Percentiles rank a stretch among this genome's conserved stretches.
phyloP scores from a whole-genome alignment of 2,329 filamentous ascomycete species.

The Fusarium sulawesiense region DNA sequence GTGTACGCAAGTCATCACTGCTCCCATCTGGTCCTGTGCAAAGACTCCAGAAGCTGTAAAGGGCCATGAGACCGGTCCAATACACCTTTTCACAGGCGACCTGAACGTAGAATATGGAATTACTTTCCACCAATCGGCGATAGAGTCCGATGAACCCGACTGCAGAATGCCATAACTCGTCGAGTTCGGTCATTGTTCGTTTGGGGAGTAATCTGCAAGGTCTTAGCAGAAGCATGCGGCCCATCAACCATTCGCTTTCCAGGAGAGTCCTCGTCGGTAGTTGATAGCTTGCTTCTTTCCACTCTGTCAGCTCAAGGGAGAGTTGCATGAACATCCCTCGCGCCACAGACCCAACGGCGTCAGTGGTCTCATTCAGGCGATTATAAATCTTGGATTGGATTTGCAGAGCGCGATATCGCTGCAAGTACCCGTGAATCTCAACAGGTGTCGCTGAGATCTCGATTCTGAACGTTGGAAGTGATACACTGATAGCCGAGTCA shows the following conservation, averaged over 20 bases:
- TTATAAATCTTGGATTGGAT: slow-evolving; percentile 11
- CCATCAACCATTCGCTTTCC: slow-evolving; percentile 25
- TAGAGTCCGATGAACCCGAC: slow-evolving; percentile 5
- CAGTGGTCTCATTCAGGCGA: not conserved
- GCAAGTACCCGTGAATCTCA: slow-evolving; percentile 11
- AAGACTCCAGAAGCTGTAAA: slow-evolving; percentile 5
- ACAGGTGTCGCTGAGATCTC: not conserved
- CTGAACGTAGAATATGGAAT: slow-evolving; percentile 21
- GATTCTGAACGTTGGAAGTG: slow-evolving; percentile 4
- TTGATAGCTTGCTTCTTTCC: slow-evolving; percentile 11
- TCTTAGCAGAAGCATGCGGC: not conserved
- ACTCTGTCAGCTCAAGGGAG: not conserved
- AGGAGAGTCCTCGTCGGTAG: slow-evolving; percentile 4
- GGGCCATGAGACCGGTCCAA: not conserved
- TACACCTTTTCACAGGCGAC: slow-evolving; percentile 15
- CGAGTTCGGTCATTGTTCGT: not conserved
- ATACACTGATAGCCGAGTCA: not conserved
- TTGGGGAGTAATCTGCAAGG: not conserved
- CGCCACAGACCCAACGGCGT: accelerated
- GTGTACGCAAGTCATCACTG: accelerated
- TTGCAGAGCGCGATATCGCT: slow-evolving; percentile 12
- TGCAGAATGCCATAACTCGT: slow-evolving; percentile 2
- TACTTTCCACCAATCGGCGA: not conserved
- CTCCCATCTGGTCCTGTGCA: accelerated
- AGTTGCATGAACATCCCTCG: not conserved